Evolutionary conservation across 192 early-diverging fungal genomes (phyloP).

Genomic region (Piromyces sp.): DNA sequence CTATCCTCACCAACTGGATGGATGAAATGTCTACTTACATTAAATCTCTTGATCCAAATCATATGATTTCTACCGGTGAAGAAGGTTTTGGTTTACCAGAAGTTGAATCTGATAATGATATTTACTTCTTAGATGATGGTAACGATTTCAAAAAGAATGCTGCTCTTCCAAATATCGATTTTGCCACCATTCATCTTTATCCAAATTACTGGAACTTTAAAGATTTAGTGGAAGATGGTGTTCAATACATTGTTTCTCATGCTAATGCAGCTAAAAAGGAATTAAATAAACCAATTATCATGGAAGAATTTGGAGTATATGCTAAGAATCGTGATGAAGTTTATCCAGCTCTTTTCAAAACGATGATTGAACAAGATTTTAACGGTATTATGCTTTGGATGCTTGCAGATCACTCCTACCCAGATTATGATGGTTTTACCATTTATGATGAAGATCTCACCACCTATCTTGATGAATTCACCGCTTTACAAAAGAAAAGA

Average conservation of each 20-base stretch:
- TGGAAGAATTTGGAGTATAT: conserved; percentile 32
- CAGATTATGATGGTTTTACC: too few species aligned
- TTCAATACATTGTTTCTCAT: conserved; percentile 16
- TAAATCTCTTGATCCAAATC: conserved; percentile 20
- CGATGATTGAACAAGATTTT: too few species aligned
- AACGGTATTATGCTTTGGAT: too few species aligned
- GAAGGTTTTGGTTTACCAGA: conserved; percentile 25
- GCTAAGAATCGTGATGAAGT: too few species aligned
- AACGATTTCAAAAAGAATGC: too few species aligned
- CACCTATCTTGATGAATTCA: too few species aligned
- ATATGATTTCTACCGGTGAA: conserved; percentile 40
- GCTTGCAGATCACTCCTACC: too few species aligned
- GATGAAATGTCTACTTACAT: conserved; percentile 24
- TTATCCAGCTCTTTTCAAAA: too few species aligned
- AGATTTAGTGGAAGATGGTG: conserved; percentile 15
- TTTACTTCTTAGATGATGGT: background rate
- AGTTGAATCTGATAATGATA: conserved; percentile 26
- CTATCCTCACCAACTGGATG: conserved; percentile 22
- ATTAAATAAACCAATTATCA: conserved; percentile 25
- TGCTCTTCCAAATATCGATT: conserved; percentile 12
- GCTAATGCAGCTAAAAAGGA: conserved; percentile 17
- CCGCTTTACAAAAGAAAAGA: too few species aligned
- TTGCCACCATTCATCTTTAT: conserved; percentile 31
- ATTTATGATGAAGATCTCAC: too few species aligned
- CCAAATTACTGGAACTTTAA: conserved; percentile 11